phyloP scores from a whole-genome alignment of 2,329 filamentous ascomycete genomes.

The Alternaria angustiovoidea region DNA sequence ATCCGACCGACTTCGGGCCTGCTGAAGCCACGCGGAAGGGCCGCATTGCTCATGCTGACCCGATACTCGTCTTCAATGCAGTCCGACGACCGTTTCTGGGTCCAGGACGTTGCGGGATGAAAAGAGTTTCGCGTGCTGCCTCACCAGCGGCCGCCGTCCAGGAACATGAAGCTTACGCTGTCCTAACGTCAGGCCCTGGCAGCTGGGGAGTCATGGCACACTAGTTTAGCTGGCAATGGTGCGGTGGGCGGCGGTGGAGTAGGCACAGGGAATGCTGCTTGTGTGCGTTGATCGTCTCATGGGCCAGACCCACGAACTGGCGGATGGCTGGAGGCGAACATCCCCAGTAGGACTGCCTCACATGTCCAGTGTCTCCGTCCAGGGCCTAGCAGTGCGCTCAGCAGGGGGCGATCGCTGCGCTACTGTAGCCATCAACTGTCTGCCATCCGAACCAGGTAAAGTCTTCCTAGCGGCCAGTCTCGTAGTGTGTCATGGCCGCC shows the following conservation, averaged over 20 bases:
- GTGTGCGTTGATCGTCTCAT: conserved; percentile 48
- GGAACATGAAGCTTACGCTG: conserved; percentile 41
- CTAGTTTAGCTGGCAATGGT: conserved; percentile 35
- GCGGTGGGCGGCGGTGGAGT: conserved; percentile 32
- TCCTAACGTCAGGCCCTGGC: conserved; percentile 27
- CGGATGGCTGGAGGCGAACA: conserved; percentile 39
- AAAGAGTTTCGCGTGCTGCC: conserved; percentile 32
- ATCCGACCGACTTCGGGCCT: conserved; percentile 29
- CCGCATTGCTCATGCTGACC: conserved; percentile 14
- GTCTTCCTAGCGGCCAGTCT: conserved; percentile 29
- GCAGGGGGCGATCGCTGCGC: conserved; percentile 44
- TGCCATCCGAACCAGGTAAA: conserved; percentile 35
- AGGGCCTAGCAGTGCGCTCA: conserved; percentile 32
- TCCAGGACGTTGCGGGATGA: conserved; percentile 18
- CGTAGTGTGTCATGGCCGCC: conserved; percentile 42
- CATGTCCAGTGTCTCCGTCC: conserved; percentile 24
- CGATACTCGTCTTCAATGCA: conserved; percentile 8
- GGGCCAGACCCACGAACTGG: conserved; percentile 44
- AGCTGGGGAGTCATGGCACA: conserved; percentile 29
- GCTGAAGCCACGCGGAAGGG: conserved; percentile 19
- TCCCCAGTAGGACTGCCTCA: conserved; percentile 42
- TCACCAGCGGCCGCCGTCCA: conserved; percentile 38
- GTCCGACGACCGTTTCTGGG: conserved; percentile 25
- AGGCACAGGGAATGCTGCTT: conserved; percentile 9
- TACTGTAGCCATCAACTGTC: conserved; percentile 38